Evolutionary conservation across 73 alveolate genomes (phyloP), one percentile per base, ranked within the genome.

Genomic region (Tetrahymena thermophila): DNA sequence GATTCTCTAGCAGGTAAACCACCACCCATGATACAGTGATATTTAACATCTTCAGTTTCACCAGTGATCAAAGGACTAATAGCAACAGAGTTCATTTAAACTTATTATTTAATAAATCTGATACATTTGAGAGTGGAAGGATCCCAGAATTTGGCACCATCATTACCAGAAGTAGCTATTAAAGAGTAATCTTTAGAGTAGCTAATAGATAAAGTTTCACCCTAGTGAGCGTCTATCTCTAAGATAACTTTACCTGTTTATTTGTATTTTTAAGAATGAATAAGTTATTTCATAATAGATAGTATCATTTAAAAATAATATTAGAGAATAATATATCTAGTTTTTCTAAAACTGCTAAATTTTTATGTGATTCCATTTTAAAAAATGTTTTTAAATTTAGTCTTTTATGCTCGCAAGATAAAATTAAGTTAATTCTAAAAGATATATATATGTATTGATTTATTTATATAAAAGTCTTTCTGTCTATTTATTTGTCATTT

Each of bases 1-100:
- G 97, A 85, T 44, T 95, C 97, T 95, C 97, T 95, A 40, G 97
- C 97, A 34, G 97, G 97, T 28, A 95, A 85, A 95, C 97, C 97
- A 85, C 97, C 97, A 50, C 95, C 97, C 35, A 95, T 94, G 13
- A 95, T 85, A 4, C 93, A 44, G 84, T 95, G 97, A 89, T 94
- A 94, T 93, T 95, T 95, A 56, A 34, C 35, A 10, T 95, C 35
- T 43, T 95, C 89, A 71, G 40, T 31, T 71, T 71, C 89, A 25
- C 89, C 89, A 71, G 89, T 95, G 34, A 95, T 85, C 93, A 95
- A 95, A 43, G 97, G 97, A 31, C 94, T 43, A 23, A 95, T 95
- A 23, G 95, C 95, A 35, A 95, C 97, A 50, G 97, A 43, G 93
- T 95, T 95, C 97, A 95, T 95, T 17, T 94, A 94, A 16, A 95